These are phyloP conservation scores for Linnemannia hyalina DNA, from an alignment of 192 early-diverging fungal genomes.

Conservation along the genomic window DNA sequence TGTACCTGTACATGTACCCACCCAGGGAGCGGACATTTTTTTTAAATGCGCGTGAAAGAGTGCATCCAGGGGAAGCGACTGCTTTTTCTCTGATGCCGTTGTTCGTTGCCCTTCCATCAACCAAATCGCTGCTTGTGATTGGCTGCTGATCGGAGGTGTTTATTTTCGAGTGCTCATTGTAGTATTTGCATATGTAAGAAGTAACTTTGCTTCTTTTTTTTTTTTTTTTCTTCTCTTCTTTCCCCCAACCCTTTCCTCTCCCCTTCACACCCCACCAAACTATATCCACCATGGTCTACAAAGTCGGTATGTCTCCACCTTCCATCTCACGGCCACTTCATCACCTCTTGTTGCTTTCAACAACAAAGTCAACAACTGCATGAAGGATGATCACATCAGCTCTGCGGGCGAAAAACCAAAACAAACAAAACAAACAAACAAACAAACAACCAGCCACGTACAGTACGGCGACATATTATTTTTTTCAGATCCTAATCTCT, in stretches of 20 bases:
- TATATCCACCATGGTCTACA: slow-evolving; percentile 42
- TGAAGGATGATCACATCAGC: not conserved
- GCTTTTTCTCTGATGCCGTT: not conserved
- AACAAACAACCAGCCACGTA: not conserved
- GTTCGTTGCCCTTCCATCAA: not conserved
- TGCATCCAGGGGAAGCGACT: not conserved
- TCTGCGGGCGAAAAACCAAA: not conserved
- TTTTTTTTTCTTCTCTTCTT: slow-evolving; percentile 13
- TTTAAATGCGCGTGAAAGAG: not conserved
- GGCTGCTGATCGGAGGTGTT: not conserved
- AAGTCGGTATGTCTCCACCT: slow-evolving; percentile 33
- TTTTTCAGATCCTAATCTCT: slow-evolving; percentile 8
- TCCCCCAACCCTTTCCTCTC: not conserved
- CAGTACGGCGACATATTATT: too few relatives aligned
- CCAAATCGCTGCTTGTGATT: not conserved
- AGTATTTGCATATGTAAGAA: not conserved
- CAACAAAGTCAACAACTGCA: not conserved
- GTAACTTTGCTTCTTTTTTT: too few relatives aligned
- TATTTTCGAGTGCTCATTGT: not conserved
- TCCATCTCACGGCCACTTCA: not conserved
- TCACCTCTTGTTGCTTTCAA: not conserved
- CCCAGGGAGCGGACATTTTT: not conserved
- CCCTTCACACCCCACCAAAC: slow-evolving; percentile 14
- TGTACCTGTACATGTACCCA: not conserved
- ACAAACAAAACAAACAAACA: not conserved